Evolutionary conservation across 2,329 filamentous ascomycete species (phyloP), one percentile per base, ranked within the genome.

Genomic region (Calonectria honghensis): DNA sequence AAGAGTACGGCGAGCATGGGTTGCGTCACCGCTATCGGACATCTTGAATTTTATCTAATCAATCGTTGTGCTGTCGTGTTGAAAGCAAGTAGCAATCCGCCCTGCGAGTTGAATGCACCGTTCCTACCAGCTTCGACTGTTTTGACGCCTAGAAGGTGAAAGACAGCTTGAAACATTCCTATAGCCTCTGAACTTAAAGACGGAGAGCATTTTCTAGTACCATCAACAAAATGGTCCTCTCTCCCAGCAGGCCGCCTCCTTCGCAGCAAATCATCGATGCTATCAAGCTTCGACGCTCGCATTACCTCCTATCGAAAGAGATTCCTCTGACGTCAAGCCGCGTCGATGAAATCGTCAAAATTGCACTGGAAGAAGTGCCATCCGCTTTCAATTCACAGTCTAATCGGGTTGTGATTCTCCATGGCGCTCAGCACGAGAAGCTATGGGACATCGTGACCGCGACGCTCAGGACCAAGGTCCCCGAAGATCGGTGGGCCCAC

Each of bases 331-430:
- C 61, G 13, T 7, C 41, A 24, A 39, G 18, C 11, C 39, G 39
- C 7, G 31, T 65, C 37, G 41, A 45, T 35, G 61, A 65, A 11
- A 45, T 65, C 4, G 39, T 35, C 39, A 65, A 65, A 16, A 65
- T 18, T 24, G 61, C 41, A 7, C 3, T 65, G 14, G 61, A 48
- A 48, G 39, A 65, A 20, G 61, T 65, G 9, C 61, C 61, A 10
- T 65, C 61, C 6, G 61, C 61, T 18, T 76, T 75, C 16, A 76
- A 76, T 41, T 76, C 73, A 13, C 73, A 76, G 20, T 67, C 75
- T 2, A 76, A 70, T 7, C 66, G 75, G 3, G 52, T 75, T 1
- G 75, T 76, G 11, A 41, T 75, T 48, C 68, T 75, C 4, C 24
- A 75, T 1, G 45, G 52, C 37, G 54, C 66, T 11, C 65, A 76